These are phyloP conservation scores for Ramaria sp. DNA, from an alignment of 768 basidiomycete species.

Conservation along the genomic window DNA sequence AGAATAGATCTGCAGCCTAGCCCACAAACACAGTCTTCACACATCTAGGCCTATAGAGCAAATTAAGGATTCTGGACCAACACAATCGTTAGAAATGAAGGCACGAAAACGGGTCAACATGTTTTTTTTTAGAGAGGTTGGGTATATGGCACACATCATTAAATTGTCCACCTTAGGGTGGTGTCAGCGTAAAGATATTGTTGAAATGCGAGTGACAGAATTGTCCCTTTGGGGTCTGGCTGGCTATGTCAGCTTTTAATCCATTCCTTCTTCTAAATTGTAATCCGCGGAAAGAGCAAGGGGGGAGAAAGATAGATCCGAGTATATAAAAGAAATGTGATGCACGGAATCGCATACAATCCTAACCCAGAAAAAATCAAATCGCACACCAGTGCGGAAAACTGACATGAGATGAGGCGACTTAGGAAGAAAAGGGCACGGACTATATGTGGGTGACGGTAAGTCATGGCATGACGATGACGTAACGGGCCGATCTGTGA, in stretches of 20 bases:
- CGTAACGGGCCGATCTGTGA: not conserved
- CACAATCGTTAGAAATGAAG: no score
- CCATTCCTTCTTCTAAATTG: not conserved
- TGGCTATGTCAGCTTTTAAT: not conserved
- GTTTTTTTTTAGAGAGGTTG: no score
- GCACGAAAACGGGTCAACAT: no score
- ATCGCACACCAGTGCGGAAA: not conserved
- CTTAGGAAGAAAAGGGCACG: not conserved
- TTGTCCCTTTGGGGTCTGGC: not conserved
- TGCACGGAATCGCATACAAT: not conserved
- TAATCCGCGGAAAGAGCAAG: not conserved
- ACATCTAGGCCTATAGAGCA: no score
- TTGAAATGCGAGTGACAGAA: slow-evolving; percentile 5
- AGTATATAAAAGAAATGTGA: slow-evolving; percentile 1
- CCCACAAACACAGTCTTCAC: no score
- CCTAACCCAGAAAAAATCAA: not conserved
- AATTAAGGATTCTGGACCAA: no score
- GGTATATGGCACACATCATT: no score
- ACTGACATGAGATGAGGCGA: not conserved
- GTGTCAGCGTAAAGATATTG: slow-evolving; percentile 6
- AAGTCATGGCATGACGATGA: not conserved
- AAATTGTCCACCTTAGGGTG: no score
- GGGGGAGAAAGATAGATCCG: not conserved
- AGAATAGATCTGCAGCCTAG: no score
- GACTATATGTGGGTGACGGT: slow-evolving; percentile 2